Base-by-base conservation (phyloP, 352 stramenopile genomes). In the Achlya hypogyna region DNA sequence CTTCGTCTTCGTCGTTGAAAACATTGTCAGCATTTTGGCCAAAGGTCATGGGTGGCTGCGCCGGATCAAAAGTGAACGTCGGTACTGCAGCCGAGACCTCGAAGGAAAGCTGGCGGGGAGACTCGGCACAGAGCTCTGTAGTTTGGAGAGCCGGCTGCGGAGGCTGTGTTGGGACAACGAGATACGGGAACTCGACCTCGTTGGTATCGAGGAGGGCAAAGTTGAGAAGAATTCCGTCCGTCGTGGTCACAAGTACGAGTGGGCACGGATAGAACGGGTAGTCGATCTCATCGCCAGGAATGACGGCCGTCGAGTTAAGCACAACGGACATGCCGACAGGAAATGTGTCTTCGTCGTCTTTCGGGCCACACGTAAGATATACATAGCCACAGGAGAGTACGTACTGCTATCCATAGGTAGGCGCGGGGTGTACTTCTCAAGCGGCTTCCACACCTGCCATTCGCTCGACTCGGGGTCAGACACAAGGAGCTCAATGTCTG, bases 401-500 rank as follows among this genome's bases (percentile, higher is more conserved):
- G 12, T 52, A 63, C 54, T 35, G 12, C 67, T 71, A 23, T 83
- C 87, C 80, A 89, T 89, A 0, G 82, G 82, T 28, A 91, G 71
- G 2, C 82, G 82, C 22, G 82, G 80, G 71, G 88, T 79, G 47
- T 86, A 91, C 56, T 82, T 87, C 65, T 91, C 82, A 25, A 79
- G 74, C 8, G 82, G 79, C 56, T 91, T 91, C 82, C 82, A 91
- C 2, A 88, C 49, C 62, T 81, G 69, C 82, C 82, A 91, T 60
- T 86, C 78, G 4, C 73, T 74, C 20, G 51, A 67, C 2, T 89
- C 79, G 5, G 78, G 77, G 53, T 91, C 79, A 14, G 73, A 78
- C 49, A 91, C 82, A 2, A 91, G 72, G 12, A 91, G 72, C 69
- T 91, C 82, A 28, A 91, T 82, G 67, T 91, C 82, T 20, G 82